Conservation (phyloP, 2,329 filamentous ascomycete genomes). For the Emergomyces africanus region DNA sequence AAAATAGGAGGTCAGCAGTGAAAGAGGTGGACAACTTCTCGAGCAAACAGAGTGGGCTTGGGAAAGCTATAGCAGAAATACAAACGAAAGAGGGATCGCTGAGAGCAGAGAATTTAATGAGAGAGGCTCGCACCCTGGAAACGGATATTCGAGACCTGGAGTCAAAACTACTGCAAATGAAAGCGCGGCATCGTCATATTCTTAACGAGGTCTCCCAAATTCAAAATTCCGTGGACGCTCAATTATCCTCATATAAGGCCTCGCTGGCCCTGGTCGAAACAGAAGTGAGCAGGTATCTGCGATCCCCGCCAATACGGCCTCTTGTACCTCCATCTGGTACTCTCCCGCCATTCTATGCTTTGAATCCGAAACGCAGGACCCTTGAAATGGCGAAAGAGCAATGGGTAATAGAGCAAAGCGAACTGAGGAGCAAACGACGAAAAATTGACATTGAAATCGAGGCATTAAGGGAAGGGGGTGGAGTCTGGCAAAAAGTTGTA, state of each 20-base stretch:
- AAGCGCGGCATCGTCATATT: slow-evolving; percentile 41
- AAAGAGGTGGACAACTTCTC: slow-evolving; percentile 40
- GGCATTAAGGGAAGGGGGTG: slow-evolving; percentile 46
- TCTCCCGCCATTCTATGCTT: slow-evolving; percentile 34
- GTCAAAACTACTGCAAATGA: slow-evolving; percentile 42
- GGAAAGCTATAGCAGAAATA: slow-evolving; percentile 39
- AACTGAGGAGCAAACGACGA: slow-evolving; percentile 31
- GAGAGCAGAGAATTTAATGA: slow-evolving; percentile 33
- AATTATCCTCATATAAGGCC: slow-evolving; percentile 45
- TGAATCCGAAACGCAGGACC: slow-evolving; percentile 45
- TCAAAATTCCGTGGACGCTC: slow-evolving; percentile 46
- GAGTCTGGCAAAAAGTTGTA: slow-evolving; percentile 45
- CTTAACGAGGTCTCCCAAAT: slow-evolving; percentile 38
- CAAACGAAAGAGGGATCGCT: slow-evolving; percentile 34
- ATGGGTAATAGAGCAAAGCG: slow-evolving; percentile 39
- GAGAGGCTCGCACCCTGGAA: slow-evolving; percentile 41
- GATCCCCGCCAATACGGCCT: slow-evolving; percentile 32
- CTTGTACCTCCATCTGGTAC: slow-evolving; percentile 16
- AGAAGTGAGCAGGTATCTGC: slow-evolving; percentile 42
- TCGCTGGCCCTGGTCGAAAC: slow-evolving; percentile 43
- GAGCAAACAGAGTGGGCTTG: slow-evolving; percentile 37
- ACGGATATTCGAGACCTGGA: slow-evolving; percentile 46
- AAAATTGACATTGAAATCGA: slow-evolving; percentile 40
- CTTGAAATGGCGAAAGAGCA: slow-evolving; percentile 48
- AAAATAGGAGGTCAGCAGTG: slow-evolving; percentile 35